Evolutionary conservation across 2,329 filamentous ascomycete species (phyloP), one percentile per base, ranked within the genome.

Genomic region (Sphaerulina vaccinii): DNA sequence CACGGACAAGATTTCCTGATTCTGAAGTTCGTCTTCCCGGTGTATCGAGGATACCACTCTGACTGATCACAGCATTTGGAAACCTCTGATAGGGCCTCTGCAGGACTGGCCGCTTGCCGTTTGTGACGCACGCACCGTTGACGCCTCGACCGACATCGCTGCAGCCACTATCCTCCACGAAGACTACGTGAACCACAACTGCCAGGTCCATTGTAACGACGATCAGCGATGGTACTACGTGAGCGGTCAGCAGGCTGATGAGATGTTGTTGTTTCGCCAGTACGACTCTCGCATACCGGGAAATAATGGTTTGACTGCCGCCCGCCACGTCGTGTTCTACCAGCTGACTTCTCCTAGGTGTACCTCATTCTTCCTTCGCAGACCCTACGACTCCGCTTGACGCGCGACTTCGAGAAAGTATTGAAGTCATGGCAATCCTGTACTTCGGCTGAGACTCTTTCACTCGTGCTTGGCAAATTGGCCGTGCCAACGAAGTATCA

Each of bases 371-470:
- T 2, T 51, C 49, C 4, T 51, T 51, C 13, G 18, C 10, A 2
- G 29, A 45, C 24, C 49, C 49, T 11, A 33, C 40, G 2, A 46
- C 35, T 1, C 29, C 49, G 9, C 2, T 2, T 1, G 7, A 2
- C 1, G 41, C 49, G 4, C 13, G n/a, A 19, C 32, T 10, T 5
- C 40, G 49, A 21, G 49, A 51, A 19, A 51, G 49, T 39, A 29
- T 51, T 7, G 49, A 51, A 29, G 33, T 51, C 16, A 46, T 51
- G 49, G 49, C 49, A 6, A 32, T 45, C n/a, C n/a, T 51, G 15
- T 45, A 40, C 22, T 45, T 35, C 5, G 5, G 16, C 32, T 35
- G 13, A 35, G 13, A 15, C 13, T 29, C n/a, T n/a, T n/a, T n/a
- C n/a, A n/a, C n/a, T n/a, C n/a, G n/a, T n/a, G n/a, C n/a, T n/a